Evolutionary conservation across 2,329 filamentous ascomycete genomes (phyloP).

Genomic region (Colletotrichum truncatum): DNA sequence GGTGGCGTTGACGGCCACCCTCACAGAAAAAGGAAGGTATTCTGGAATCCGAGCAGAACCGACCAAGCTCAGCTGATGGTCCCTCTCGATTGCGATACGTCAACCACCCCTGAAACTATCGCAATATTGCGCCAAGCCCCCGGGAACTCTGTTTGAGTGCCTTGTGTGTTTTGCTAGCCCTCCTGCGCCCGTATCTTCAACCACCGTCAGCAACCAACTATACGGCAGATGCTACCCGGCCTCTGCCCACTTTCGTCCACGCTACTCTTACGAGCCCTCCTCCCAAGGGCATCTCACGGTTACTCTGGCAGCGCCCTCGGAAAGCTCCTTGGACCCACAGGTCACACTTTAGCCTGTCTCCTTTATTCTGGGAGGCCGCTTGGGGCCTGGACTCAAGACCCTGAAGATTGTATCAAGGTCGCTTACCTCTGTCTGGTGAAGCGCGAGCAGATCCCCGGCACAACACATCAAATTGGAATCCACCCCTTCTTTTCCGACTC

Average conservation of each 20-base stretch:
- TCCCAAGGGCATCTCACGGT: not conserved
- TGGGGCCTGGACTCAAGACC: not conserved
- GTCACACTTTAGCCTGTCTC: not conserved
- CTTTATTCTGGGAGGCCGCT: not conserved
- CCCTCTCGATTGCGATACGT: not conserved
- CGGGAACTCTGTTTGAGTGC: not conserved
- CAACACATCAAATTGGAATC: not conserved
- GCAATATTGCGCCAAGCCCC: constrained; percentile 17
- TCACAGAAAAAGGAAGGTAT: constrained; percentile 7
- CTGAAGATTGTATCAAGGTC: not conserved
- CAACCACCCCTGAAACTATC: constrained; percentile 20
- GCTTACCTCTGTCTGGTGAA: not conserved
- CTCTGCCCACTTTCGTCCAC: not conserved
- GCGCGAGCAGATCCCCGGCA: not conserved
- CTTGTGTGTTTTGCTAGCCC: not conserved
- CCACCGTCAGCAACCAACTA: not conserved
- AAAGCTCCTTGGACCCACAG: not conserved
- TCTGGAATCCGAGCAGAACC: not conserved
- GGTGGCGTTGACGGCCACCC: not conserved
- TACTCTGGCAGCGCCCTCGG: not conserved
- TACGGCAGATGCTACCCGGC: not conserved
- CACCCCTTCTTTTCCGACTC: no score
- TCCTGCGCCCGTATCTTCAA: not conserved
- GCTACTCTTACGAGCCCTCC: not conserved
- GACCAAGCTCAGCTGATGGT: not conserved